phyloP scores from a whole-genome alignment of 2,329 filamentous ascomycete species.

The Myriosclerotinia scirpicola region DNA sequence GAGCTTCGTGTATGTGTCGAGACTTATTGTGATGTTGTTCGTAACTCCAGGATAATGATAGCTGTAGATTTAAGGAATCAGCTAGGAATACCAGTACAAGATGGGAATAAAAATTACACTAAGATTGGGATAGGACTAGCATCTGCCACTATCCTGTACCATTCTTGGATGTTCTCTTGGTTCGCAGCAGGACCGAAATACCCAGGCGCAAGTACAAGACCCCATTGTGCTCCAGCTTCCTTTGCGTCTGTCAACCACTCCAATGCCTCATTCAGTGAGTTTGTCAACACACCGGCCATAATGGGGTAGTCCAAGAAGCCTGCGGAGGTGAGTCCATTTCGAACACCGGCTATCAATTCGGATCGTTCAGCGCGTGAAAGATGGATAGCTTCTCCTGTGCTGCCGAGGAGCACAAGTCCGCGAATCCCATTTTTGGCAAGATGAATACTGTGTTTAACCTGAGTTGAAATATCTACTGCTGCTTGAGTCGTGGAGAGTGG shows the following conservation, averaged over 20 bases:
- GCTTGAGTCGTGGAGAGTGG: slow-evolving; percentile 25
- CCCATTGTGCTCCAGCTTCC: slow-evolving; percentile 61
- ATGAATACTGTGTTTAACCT: slow-evolving; percentile 56
- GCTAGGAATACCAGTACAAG: background rate
- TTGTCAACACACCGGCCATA: slow-evolving; percentile 55
- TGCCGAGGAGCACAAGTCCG: slow-evolving; percentile 60
- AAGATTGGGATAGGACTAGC: slow-evolving; percentile 59
- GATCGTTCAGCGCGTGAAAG: slow-evolving; percentile 54
- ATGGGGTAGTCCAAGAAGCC: slow-evolving; percentile 58
- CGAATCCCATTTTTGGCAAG: slow-evolving; percentile 58
- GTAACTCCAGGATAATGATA: slow-evolving; percentile 62
- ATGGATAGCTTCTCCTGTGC: slow-evolving; percentile 62
- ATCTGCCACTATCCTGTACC: slow-evolving; percentile 60
- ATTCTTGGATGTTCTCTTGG: slow-evolving; percentile 58
- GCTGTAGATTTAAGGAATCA: slow-evolving; percentile 33
- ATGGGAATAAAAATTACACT: slow-evolving; percentile 46
- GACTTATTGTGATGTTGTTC: slow-evolving; percentile 58
- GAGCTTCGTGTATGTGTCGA: slow-evolving; percentile 55
- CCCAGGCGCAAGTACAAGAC: slow-evolving; percentile 60
- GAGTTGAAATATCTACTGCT: slow-evolving; percentile 54
- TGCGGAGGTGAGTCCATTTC: slow-evolving; percentile 49
- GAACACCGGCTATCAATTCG: slow-evolving; percentile 16
- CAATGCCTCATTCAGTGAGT: slow-evolving; percentile 56
- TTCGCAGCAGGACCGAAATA: slow-evolving; percentile 48
- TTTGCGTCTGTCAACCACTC: slow-evolving; percentile 50